Percentiles rank a stretch among this genome's conserved stretches.
These are phyloP conservation scores for Globisporangium takayamanum DNA, from an alignment of 352 stramenopile species.

Conservation along the genomic window DNA sequence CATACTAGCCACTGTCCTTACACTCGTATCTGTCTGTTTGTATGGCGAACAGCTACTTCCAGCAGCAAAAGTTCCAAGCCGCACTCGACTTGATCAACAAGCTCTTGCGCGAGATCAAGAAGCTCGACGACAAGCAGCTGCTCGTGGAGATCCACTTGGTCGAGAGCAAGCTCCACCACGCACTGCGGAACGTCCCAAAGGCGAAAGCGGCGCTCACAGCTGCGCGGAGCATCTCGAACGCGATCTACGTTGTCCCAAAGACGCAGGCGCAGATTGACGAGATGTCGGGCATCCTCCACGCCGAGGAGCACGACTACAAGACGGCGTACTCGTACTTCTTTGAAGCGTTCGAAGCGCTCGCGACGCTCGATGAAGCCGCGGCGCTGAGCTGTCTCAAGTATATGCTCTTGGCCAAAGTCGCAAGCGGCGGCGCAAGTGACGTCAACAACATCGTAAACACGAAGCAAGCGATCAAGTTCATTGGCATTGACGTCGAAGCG, in stretches of 20 bases:
- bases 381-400: slow-evolving; percentile 94
- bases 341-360: slow-evolving; percentile 95
- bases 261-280: slow-evolving; percentile 95
- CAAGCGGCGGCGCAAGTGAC: slow-evolving; percentile 89
- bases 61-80: slow-evolving; percentile 87
- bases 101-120: slow-evolving; percentile 97
- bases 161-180: slow-evolving; percentile 97
- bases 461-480: slow-evolving; percentile 97
- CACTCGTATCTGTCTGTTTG: neutral
- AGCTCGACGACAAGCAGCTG: slow-evolving; percentile 99
- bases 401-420: slow-evolving; percentile 97
- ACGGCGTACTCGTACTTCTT: slow-evolving; percentile 99
- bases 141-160: slow-evolving; percentile 98
- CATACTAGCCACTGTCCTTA: neutral
- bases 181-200: slow-evolving; percentile 96
- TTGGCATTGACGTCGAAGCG: slow-evolving; percentile 93
- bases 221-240: slow-evolving; percentile 95
- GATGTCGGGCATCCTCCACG: slow-evolving; percentile 96
- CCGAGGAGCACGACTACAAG: slow-evolving; percentile 98
- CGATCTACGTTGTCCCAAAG: slow-evolving; percentile 95
- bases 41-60: slow-evolving; percentile 58
- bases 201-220: slow-evolving; percentile 95
- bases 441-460: slow-evolving; percentile 93
- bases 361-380: slow-evolving; percentile 85
- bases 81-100: slow-evolving; percentile 92